Base-by-base conservation (phyloP, 768 basidiomycete species). In the Tylopilus sp. region DNA sequence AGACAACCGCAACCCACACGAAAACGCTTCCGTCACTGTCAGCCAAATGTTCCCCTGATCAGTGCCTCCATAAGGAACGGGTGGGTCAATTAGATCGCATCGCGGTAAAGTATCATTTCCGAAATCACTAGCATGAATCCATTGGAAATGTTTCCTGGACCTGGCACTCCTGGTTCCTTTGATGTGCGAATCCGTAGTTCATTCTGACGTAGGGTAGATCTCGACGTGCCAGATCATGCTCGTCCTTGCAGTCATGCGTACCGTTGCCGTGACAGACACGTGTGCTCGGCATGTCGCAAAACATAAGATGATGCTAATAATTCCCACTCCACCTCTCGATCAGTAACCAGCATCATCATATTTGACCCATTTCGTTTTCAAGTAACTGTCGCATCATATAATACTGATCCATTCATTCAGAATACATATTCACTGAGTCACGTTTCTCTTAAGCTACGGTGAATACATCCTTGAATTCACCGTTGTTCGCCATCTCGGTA, bases 401-500 rank as follows among this genome's bases (percentile, higher is more conserved):
- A n/a, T n/a, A n/a, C 35, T 12, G 35, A 48, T 52, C 40, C 17
- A 22, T 44, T 48, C 23, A 44, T 40, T 51, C 31, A 44, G n/a
- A 36, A n/a, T 28, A 44, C 42, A 40, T 39, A 3, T 26, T 36
- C 36, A 48, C 33, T 23, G 25, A 17, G 40, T 22, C 22, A 35
- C 26, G 39, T 26, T 36, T n/a, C 43, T 17, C 21, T 45, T 36
- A 58, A 28, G 30, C 47, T 25, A 44, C n/a, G 21, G 20, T 2
- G 40, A 67, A 53, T 21, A 74, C 26, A 44, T 88, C 82, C 47
- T 74, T 66, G 51, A 95, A 79, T 70, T 97, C 94, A 20, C 86
- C 91, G 52, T 64, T 85, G 28, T 86, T 80, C 13, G 79, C 80
- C 88, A 95, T 88, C 72, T 98, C 95, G 67, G 83, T 80, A 21